Percentiles rank a stretch among this genome's conserved stretches.
Evolutionary conservation across 257 asterid genomes (phyloP).

Genomic region (Linderniella brevidens): DNA sequence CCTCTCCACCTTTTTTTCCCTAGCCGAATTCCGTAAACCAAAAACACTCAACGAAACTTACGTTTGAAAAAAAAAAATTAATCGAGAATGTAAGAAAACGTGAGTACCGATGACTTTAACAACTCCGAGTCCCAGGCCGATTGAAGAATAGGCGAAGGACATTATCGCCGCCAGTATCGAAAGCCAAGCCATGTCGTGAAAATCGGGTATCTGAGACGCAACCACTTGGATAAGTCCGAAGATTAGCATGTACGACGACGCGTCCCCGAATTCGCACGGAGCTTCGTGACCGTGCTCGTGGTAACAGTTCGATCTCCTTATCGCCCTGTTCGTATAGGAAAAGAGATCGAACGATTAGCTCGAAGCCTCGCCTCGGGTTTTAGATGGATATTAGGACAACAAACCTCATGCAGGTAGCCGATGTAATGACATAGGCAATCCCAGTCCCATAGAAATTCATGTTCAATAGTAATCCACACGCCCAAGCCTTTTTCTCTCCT

Average conservation of each 20-base stretch:
- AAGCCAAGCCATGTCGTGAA: conserved; percentile 47
- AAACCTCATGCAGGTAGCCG: conserved; percentile 25
- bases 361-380: neutral
- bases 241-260: conserved; percentile 26
- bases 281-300: conserved; percentile 42
- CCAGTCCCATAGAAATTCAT: conserved; percentile 23
- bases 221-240: conserved; percentile 47
- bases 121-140: conserved; percentile 54
- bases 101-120: conserved; percentile 48
- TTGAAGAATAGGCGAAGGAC: conserved; percentile 52
- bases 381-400: neutral
- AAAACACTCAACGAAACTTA: too few relatives aligned
- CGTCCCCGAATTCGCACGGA: conserved; percentile 23
- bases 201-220: conserved; percentile 58
- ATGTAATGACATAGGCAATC: conserved; percentile 28
- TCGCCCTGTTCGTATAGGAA: conserved; percentile 34
- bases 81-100: neutral
- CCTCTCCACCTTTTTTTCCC: too few relatives aligned
- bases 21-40: too few relatives aligned
- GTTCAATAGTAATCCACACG: conserved; percentile 21
- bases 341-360: neutral
- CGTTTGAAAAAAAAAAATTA: too few relatives aligned
- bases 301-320: conserved; percentile 57
- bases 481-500: conserved; percentile 19
- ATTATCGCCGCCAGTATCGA: conserved; percentile 54